These are phyloP conservation scores for Aspergillus pseudonomiae DNA, from an alignment of 2,329 filamentous ascomycete species.

Conservation along the genomic window DNA sequence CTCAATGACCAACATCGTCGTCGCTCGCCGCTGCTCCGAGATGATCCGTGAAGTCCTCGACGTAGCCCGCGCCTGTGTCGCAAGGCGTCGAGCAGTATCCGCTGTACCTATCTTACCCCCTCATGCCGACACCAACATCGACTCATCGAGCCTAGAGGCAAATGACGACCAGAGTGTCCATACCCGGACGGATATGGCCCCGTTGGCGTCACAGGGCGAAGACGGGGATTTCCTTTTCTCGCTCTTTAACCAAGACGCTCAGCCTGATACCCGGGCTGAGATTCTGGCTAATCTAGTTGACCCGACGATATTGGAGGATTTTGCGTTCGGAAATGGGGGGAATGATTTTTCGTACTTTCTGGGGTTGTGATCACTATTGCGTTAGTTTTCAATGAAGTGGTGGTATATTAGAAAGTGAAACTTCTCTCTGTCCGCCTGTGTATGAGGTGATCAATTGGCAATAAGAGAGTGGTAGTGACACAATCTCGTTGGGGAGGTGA, in stretches of 20 bases:
- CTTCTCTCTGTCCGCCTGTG: background rate
- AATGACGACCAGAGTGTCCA: background rate
- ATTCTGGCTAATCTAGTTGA: constrained; percentile 29
- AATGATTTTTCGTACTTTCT: constrained; percentile 21
- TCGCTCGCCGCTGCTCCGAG: constrained; percentile 35
- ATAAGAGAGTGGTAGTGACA: background rate
- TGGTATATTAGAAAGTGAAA: background rate
- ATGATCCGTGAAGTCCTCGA: constrained; percentile 34
- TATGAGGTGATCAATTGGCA: constrained; percentile 3
- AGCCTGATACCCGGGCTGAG: constrained; percentile 22
- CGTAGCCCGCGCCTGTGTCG: constrained; percentile 25
- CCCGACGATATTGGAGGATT: constrained; percentile 27
- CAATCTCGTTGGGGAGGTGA: background rate
- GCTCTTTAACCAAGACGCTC: constrained; percentile 21
- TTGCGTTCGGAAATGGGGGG: constrained; percentile 26
- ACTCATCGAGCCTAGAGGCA: background rate
- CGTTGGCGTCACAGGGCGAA: background rate
- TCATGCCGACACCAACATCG: background rate
- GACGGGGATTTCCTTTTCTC: constrained; percentile 23
- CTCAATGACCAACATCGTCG: constrained; percentile 34
- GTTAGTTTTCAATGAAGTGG: background rate
- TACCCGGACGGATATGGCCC: background rate
- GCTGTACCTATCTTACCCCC: background rate
- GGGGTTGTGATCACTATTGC: constrained; percentile 3
- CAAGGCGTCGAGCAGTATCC: constrained; percentile 11